phyloP scores from a whole-genome alignment of 2,329 filamentous ascomycete species.

The Aspergillus novofumigatus region DNA sequence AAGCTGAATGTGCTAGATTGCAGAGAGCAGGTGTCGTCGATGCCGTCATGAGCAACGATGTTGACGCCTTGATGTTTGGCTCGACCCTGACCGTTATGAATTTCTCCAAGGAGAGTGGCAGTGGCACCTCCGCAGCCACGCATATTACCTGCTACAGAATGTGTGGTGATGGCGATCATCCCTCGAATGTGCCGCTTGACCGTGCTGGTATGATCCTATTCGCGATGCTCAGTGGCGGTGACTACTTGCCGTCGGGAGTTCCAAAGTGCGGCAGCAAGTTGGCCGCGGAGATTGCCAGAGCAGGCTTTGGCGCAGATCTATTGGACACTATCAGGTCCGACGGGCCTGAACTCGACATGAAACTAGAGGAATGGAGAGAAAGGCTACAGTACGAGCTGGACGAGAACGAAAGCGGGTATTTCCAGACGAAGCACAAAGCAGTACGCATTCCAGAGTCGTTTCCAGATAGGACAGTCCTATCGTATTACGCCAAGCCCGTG shows the following conservation, averaged over 20 bases:
- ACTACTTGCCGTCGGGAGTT: constrained; percentile 86
- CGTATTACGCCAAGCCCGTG: constrained; percentile 83
- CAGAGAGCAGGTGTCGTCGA: constrained; percentile 82
- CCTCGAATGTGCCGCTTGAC: constrained; percentile 52
- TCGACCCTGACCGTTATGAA: constrained; percentile 73
- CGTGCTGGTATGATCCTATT: constrained; percentile 89
- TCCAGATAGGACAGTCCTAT: constrained; percentile 71
- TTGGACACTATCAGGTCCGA: constrained; percentile 56
- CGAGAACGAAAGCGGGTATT: constrained; percentile 79
- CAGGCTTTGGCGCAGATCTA: constrained; percentile 76
- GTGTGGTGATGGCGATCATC: constrained; percentile 9
- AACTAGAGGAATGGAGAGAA: constrained; percentile 65
- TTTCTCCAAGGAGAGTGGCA: constrained; percentile 70
- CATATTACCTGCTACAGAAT: constrained; percentile 79
- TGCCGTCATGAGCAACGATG: constrained; percentile 91
- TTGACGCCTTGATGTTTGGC: constrained; percentile 97
- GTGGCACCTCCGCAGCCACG: constrained; percentile 62
- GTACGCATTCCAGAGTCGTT: constrained; percentile 76
- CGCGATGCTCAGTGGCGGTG: constrained; percentile 90
- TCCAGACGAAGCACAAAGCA: constrained; percentile 69
- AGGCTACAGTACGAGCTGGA: constrained; percentile 69
- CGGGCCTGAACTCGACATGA: constrained; percentile 23
- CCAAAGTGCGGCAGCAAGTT: constrained; percentile 82
- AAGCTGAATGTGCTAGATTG: constrained; percentile 88
- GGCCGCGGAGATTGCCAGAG: constrained; percentile 83